These are phyloP conservation scores for Laetiporus sulphureus DNA, from an alignment of 1,284 basidiomycete species.

Conservation along the genomic window DNA sequence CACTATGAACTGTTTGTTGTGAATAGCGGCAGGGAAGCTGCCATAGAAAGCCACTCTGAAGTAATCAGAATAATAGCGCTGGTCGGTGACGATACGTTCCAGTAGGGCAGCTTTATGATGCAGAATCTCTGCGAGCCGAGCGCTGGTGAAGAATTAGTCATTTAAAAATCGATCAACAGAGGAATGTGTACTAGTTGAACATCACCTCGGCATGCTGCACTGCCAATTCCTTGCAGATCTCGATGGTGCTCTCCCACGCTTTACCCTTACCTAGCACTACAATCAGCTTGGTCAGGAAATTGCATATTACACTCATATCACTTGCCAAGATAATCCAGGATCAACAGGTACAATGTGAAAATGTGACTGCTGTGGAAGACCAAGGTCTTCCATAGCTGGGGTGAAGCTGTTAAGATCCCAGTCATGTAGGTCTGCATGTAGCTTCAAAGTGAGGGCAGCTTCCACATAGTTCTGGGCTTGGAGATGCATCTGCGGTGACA, in stretches of 20 bases:
- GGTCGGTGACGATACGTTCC: constrained; percentile 78
- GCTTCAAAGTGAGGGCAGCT: constrained; percentile 85
- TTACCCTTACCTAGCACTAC: constrained; percentile 90
- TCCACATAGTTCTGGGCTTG: constrained; percentile 88
- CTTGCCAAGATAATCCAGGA: constrained; percentile 81
- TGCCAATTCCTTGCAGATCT: constrained; percentile 87
- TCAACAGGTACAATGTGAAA: constrained; percentile 85
- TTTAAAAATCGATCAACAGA: background rate
- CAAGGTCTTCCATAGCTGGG: constrained; percentile 80
- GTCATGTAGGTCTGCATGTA: constrained; percentile 90
- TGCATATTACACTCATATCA: no score
- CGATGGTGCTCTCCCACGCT: constrained; percentile 92
- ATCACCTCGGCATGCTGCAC: constrained; percentile 81
- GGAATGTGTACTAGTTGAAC: constrained; percentile 79
- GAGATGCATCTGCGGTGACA: constrained; percentile 60
- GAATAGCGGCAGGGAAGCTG: constrained; percentile 80
- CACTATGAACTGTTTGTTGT: constrained; percentile 86
- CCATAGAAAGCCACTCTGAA: constrained; percentile 92
- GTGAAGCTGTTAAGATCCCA: constrained; percentile 82
- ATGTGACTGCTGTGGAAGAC: constrained; percentile 86
- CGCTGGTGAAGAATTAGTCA: constrained; percentile 35
- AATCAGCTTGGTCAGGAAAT: no score
- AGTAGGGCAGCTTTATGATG: constrained; percentile 78
- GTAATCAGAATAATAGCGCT: constrained; percentile 85
- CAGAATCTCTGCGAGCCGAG: constrained; percentile 78